These are phyloP conservation scores for Pulveroboletus sp. DNA, from an alignment of 768 basidiomycete genomes.

Conservation along the genomic window DNA sequence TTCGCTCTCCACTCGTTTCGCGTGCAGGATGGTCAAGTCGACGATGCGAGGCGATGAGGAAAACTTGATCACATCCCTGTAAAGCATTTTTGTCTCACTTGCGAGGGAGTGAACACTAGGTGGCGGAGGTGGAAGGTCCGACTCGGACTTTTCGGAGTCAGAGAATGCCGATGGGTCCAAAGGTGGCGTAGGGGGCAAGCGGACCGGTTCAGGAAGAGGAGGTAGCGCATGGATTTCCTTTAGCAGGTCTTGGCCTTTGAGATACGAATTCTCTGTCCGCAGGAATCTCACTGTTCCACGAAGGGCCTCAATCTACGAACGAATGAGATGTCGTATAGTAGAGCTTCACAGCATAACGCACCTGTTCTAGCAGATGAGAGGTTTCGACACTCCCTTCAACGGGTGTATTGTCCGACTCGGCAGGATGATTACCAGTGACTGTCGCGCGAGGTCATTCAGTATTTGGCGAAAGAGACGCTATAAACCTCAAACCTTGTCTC, in stretches of 20 bases:
- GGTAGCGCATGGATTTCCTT: slow-evolving; percentile 75
- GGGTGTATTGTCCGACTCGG: slow-evolving; percentile 56
- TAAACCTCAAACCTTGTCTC: slow-evolving; percentile 53
- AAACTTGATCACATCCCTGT: slow-evolving; percentile 83
- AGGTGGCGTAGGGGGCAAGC: slow-evolving; percentile 57
- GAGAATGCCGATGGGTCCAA: slow-evolving; percentile 60
- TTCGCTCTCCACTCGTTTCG: slow-evolving; percentile 46
- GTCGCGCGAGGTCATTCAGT: slow-evolving; percentile 1
- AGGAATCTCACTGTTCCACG: slow-evolving; percentile 88
- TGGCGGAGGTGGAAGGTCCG: slow-evolving; percentile 41
- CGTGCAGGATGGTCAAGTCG: slow-evolving; percentile 65
- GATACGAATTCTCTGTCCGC: slow-evolving; percentile 88
- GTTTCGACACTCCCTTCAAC: slow-evolving; percentile 84
- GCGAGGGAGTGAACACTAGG: slow-evolving; percentile 61
- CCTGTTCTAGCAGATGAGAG: slow-evolving; percentile 85
- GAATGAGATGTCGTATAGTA: slow-evolving; percentile 2
- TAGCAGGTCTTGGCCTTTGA: slow-evolving; percentile 89
- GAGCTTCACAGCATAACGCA: slow-evolving; percentile 24
- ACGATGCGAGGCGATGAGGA: slow-evolving; percentile 82
- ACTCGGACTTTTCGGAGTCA: slow-evolving; percentile 61
- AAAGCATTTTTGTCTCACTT: slow-evolving; percentile 80
- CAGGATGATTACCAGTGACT: slow-evolving; percentile 46
- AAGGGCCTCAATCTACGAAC: slow-evolving; percentile 77
- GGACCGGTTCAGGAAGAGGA: slow-evolving; percentile 46
- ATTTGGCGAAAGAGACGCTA: neutral